phyloP scores from a whole-genome alignment of 352 stramenopile species.

The Phytopythium oedochilum region DNA sequence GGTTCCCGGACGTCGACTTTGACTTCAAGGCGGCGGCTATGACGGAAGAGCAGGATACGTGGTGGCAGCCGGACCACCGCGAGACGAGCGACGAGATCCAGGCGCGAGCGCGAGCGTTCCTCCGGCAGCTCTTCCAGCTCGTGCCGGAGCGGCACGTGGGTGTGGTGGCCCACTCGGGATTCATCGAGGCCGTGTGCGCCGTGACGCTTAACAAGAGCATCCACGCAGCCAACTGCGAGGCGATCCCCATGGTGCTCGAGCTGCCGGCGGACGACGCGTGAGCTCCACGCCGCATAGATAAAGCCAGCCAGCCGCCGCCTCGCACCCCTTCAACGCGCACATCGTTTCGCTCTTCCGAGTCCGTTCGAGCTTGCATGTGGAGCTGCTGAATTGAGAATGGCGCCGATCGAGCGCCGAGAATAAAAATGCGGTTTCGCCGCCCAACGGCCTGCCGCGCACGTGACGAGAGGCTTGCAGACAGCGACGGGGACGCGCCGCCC shows the following conservation, averaged over 20 bases:
- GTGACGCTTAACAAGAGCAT: constrained; percentile 34
- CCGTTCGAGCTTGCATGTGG: neutral
- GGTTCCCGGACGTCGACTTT: constrained; percentile 66
- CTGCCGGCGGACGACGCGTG: constrained; percentile 2
- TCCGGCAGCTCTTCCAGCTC: constrained; percentile 45
- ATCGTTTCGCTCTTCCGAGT: neutral
- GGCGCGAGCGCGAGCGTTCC: constrained; percentile 35
- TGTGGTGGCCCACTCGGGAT: constrained; percentile 66
- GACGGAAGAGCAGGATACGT: constrained; percentile 39
- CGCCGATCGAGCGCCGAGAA: neutral
- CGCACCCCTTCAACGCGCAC: neutral
- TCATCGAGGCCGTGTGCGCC: constrained; percentile 53
- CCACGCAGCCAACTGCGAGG: constrained; percentile 39
- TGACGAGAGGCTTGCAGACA: neutral
- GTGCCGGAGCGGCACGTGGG: constrained; percentile 49
- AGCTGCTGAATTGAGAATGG: neutral
- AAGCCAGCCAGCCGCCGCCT: neutral
- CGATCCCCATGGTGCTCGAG: constrained; percentile 41
- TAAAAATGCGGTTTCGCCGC: neutral
- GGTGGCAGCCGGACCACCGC: constrained; percentile 54
- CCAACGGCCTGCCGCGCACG: neutral
- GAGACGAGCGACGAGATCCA: constrained; percentile 61
- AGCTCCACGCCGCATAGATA: neutral
- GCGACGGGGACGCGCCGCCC: too few species aligned
- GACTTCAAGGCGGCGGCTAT: constrained; percentile 20